Evolutionary conservation across 2,329 filamentous ascomycete species (phyloP), one percentile per base, ranked within the genome.

Genomic region (Apiospora aurea): DNA sequence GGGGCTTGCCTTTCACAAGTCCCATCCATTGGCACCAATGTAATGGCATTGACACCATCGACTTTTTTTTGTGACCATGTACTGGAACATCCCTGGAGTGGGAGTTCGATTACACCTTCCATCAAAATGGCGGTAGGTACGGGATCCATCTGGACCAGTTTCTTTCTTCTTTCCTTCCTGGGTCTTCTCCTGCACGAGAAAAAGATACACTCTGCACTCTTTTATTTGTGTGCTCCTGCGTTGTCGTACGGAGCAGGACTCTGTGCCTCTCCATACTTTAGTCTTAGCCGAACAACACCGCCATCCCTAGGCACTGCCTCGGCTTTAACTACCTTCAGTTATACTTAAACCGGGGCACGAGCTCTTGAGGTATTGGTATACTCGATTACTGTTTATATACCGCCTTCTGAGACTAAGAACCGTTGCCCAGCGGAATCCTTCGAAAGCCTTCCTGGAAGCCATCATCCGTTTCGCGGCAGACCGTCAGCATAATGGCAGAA

Each of bases 121-220:
- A 41, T 41, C 57, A n/a, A 64, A 64, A 41, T n/a, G 29, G 57
- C 57, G 57, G 57, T 41, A 64, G 57, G 57, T 64, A 57, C 57
- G 34, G 18, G 57, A 10, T 64, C 34, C 57, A 38, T 41, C 41
- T 14, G 34, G 18, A 8, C 18, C 57, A 21, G 1, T 38, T 41
- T n/a, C 24, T 18, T 1, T 16, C 4, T 34, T 64, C 18, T 64
- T 41, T 8, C 21, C 18, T 41, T 41, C 34, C n/a, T 38, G 4
- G 18, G 57, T 13, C 34, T 21, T 64, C 34, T 24, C 29, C 21
- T 64, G 41, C 21, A n/a, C 11, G 18, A 29, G 57, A 61, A 38
- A n/a, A n/a, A 41, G 2, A 64, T 41, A n/a, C 18, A 64, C 18
- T 7, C 14, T 64, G 18, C 57, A 21, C 10, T 41, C 34, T 41